Evolutionary conservation across 805 yeast genomes (phyloP), one percentile per base, ranked within the genome.

Genomic region (Starmerella powellii): DNA sequence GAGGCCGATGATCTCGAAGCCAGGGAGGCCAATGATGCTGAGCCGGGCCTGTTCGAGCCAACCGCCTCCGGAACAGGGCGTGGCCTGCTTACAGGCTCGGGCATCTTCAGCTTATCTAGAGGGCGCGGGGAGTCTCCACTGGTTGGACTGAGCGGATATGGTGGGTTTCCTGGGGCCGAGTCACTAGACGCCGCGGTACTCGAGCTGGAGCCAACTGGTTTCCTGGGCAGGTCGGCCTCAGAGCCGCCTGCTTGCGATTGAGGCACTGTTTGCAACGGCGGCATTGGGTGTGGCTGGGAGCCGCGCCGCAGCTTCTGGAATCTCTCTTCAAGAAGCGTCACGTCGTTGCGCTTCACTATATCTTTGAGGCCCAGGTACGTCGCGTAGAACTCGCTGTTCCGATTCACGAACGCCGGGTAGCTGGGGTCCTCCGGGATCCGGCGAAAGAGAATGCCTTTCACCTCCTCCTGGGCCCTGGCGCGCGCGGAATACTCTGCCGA

Each of bases 261-360:
- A 21, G 26, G 26, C 6, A 23, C 26, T 10, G 6, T 15, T 6
- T 6, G 6, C 15, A n/a, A 28, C 31, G 38, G 38, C 31, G 31
- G 15, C 10, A 19, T 6, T 21, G 12, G 21, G 30, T 17, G 30
- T 15, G 39, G 8, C 16, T 33, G 42, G 18, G 55, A 46, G 27
- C 32, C 28, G 12, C 45, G 41, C 24, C 50, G 31, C 30, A 49
- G 46, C 20, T 36, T 30, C 37, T 37, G 43, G 43, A 48, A 49
- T 8, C 53, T 42, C 39, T 39, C 38, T 26, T 48, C 49, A 37
- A 49, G 41, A 10, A 33, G 8, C 20, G 23, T 32, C 20, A 38
- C 27, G 28, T 48, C 42, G 15, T 39, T 42, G 40, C 31, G 37
- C 30, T 43, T 34, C 19, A 31, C 37, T 20, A 41, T 35, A 8